Conservation (phyloP, 2,329 filamentous ascomycete species). For the Fusarium fujikuroi region DNA sequence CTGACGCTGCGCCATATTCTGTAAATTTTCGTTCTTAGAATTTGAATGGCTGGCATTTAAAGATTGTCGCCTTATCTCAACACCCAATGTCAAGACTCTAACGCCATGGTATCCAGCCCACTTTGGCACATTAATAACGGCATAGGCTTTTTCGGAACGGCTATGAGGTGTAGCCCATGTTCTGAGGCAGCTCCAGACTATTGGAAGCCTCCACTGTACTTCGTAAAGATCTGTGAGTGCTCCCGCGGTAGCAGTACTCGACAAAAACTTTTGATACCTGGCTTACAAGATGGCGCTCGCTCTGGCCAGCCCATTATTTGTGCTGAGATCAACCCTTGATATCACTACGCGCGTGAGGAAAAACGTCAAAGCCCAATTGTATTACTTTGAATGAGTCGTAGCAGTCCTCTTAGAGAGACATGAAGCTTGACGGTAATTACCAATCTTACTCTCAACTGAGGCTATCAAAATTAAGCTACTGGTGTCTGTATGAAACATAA, state of each 20-base stretch:
- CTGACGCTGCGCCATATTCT: too few species aligned
- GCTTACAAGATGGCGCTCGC: neutral
- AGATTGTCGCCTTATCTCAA: neutral
- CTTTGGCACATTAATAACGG: neutral
- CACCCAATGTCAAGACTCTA: neutral
- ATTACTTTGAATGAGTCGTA: fast-evolving
- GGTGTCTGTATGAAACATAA: neutral
- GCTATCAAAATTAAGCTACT: too few species aligned
- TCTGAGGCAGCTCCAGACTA: too few species aligned
- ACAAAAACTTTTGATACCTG: too few species aligned
- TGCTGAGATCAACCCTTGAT: neutral
- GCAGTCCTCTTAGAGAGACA: fast-evolving
- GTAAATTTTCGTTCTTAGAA: neutral
- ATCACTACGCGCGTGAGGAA: neutral
- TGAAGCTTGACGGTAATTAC: too few species aligned
- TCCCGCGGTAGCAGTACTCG: neutral
- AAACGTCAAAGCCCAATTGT: fast-evolving
- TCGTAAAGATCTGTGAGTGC: neutral
- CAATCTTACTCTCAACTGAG: neutral
- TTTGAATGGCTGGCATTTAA: too few species aligned
- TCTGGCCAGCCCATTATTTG: neutral
- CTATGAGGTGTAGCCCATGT: neutral
- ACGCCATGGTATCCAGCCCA: neutral
- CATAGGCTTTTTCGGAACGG: neutral
- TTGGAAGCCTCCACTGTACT: fast-evolving